Percentiles rank a stretch among this genome's conserved stretches.
These are phyloP conservation scores for Gracilaria vermiculophylla DNA, from an alignment of 23 red algal species.

Conservation along the genomic window DNA sequence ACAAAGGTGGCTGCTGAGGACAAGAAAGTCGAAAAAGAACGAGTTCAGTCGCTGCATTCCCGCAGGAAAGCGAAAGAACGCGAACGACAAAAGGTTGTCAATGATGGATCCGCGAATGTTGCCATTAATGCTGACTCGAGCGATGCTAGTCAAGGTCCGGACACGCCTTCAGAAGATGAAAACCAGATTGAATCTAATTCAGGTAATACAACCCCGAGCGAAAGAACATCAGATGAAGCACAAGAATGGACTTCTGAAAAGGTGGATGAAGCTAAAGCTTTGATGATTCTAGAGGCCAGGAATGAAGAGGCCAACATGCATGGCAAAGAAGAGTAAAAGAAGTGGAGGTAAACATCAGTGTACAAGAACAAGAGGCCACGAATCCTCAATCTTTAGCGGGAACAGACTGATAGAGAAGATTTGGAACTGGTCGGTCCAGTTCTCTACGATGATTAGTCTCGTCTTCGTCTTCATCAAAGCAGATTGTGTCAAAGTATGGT, in stretches of 20 bases:
- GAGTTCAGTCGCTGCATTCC: constrained; percentile 60
- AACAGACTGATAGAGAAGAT: background rate
- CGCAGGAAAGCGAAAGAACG: constrained; percentile 35
- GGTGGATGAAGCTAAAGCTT: constrained; percentile 3
- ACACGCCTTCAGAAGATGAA: background rate
- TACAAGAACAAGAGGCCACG: no score
- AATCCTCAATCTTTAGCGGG: background rate
- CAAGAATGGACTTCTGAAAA: background rate
- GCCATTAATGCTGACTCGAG: background rate
- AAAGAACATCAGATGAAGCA: background rate
- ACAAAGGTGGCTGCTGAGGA: constrained; percentile 53
- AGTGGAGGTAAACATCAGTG: background rate
- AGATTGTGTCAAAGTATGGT: background rate
- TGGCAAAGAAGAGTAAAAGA: background rate
- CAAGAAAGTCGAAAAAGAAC: constrained; percentile 44
- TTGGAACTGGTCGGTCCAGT: background rate
- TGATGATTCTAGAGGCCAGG: background rate
- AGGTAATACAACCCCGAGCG: background rate
- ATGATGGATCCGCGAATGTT: background rate
- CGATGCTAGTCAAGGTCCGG: background rate
- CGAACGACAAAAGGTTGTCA: constrained; percentile 8
- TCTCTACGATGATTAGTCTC: background rate
- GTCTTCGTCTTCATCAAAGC: background rate
- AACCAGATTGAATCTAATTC: background rate
- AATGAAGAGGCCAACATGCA: background rate